A percentile compares a stretch with the other conserved stretches of the same genome.
Conservation (phyloP, 176 grass and related monocot genomes). For the Eleusine coracana region DNA sequence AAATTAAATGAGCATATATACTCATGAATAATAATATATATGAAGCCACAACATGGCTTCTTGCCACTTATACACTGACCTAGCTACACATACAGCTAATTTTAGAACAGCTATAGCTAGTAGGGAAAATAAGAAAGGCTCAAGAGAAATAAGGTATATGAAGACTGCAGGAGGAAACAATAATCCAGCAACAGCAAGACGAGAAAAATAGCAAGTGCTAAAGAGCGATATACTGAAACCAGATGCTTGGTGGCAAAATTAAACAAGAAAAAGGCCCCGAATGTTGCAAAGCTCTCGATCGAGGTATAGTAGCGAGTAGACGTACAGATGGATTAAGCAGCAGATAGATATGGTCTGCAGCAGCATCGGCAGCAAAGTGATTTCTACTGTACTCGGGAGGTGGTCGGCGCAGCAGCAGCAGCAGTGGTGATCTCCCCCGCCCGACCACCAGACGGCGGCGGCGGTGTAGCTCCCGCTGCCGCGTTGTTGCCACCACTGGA, state of each 20-base stretch:
- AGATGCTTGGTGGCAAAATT: constrained; percentile 31
- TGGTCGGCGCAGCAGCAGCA: constrained; percentile 30
- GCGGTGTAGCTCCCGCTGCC: not conserved
- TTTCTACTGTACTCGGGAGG: constrained; percentile 57
- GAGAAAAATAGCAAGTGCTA: not conserved
- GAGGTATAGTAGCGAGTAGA: constrained; percentile 50
- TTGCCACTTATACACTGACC: constrained; percentile 37
- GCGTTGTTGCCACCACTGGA: constrained; percentile 19
- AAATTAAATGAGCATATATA: constrained; percentile 27
- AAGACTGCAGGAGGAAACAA: constrained; percentile 11
- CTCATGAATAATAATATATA: not conserved
- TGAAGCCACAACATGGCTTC: constrained; percentile 7
- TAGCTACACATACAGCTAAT: constrained; percentile 11
- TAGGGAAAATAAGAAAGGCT: not conserved
- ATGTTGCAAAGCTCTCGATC: constrained; percentile 38
- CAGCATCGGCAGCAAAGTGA: not conserved
- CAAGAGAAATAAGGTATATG: not conserved
- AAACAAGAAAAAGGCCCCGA: constrained; percentile 39
- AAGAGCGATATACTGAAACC: constrained; percentile 29
- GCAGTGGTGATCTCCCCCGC: not conserved
- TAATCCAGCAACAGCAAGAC: constrained; percentile 23
- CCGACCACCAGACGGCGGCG: constrained; percentile 10
- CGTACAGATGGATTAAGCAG: constrained; percentile 41
- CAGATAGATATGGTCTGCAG: constrained; percentile 36
- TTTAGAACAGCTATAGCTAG: constrained; percentile 8